phyloP scores from a whole-genome alignment of 768 basidiomycete genomes.

The Tricholoma furcatifolium region DNA sequence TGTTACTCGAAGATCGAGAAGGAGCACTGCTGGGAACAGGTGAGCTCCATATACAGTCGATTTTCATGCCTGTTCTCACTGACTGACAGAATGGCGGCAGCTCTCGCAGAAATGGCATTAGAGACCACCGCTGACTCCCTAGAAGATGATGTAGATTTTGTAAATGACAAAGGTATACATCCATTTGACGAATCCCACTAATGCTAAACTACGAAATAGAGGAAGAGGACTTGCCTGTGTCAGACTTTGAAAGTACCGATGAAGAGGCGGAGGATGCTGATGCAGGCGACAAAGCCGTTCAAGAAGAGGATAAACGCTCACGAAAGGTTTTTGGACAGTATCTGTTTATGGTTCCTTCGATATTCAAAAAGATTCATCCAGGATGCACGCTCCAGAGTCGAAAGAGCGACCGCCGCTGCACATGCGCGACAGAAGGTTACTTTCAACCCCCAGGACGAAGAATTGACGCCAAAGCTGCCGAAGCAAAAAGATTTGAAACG shows the following conservation, averaged over 20 bases:
- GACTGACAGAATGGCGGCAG: conserved; percentile 66
- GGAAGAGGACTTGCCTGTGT: conserved; percentile 79
- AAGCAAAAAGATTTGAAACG: conserved; percentile 37
- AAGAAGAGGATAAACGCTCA: conserved; percentile 57
- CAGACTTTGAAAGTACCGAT: conserved; percentile 85
- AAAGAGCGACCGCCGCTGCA: conserved; percentile 63
- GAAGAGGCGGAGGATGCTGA: conserved; percentile 63
- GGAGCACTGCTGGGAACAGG: conserved; percentile 82
- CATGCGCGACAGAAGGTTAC: conserved; percentile 66
- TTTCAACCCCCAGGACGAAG: conserved; percentile 55
- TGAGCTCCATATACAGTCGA: conserved; percentile 23
- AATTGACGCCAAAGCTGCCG: conserved; percentile 19
- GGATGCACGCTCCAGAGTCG: conserved; percentile 55
- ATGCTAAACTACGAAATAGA: conserved; percentile 40
- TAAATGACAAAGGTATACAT: conserved; percentile 55
- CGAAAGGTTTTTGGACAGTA: conserved; percentile 41
- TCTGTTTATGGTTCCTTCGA: background rate
- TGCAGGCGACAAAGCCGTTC: conserved; percentile 52
- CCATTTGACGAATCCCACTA: background rate
- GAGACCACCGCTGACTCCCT: conserved; percentile 57
- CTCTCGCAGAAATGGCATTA: conserved; percentile 65
- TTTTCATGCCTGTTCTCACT: conserved; percentile 3
- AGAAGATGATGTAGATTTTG: conserved; percentile 77
- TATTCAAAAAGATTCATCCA: conserved; percentile 23
- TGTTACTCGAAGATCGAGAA: conserved; percentile 57